Conservation (phyloP, 169 alveolate species). For the Theileria sp. region DNA sequence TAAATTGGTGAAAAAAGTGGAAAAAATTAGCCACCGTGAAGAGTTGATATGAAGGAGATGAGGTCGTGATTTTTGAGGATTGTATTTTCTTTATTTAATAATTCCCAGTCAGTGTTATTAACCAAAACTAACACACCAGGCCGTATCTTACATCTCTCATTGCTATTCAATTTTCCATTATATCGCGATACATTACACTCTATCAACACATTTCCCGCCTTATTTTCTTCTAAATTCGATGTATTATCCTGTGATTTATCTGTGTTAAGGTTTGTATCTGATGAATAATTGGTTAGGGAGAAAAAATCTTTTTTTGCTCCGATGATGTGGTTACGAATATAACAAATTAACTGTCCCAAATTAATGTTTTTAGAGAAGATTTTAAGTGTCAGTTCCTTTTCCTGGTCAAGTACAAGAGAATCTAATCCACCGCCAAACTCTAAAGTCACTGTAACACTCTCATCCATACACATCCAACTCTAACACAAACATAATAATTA, state of each 20-base stretch:
- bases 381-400: slow-evolving; percentile 14
- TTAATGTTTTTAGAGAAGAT: slow-evolving; percentile 27
- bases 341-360: slow-evolving; percentile 67
- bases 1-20: too few relatives aligned
- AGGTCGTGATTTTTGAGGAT: slow-evolving; percentile 77
- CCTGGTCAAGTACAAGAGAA: slow-evolving; percentile 43
- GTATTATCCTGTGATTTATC: not conserved
- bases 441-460: not conserved
- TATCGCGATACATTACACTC: slow-evolving; percentile 47
- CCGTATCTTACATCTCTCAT: slow-evolving; percentile 51
- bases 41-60: slow-evolving; percentile 90
- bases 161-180: slow-evolving; percentile 21
- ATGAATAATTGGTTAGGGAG: slow-evolving; percentile 51
- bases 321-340: slow-evolving; percentile 63
- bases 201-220: slow-evolving; percentile 31
- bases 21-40: slow-evolving; percentile 90
- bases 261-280: not conserved
- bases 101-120: slow-evolving; percentile 94
- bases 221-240: not conserved
- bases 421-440: slow-evolving; percentile 63
- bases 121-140: slow-evolving; percentile 93
- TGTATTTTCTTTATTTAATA: slow-evolving; percentile 83
- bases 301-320: slow-evolving; percentile 71
- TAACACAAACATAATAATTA: too few relatives aligned
- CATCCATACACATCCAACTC: not conserved